Base-by-base conservation (phyloP, 257 asterid species). In the Schizonepeta tenuifolia region DNA sequence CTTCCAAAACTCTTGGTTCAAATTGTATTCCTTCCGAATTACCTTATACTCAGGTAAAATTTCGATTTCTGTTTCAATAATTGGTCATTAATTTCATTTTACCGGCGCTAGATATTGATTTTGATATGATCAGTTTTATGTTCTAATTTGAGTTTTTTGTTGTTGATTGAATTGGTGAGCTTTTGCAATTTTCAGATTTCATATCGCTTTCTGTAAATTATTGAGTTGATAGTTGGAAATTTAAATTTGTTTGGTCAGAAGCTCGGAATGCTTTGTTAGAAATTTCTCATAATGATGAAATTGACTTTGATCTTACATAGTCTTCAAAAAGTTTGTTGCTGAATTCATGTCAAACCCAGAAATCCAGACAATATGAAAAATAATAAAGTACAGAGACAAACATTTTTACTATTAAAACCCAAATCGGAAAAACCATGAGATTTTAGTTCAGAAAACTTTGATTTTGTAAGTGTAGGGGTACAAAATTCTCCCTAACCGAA, bases 41-140 rank as follows among this genome's bases (percentile, higher is more conserved):
- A n/a, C 24, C 9, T 55, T 58, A n/a, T 47, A 22, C 65, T 28
- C 79, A 77, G 86, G 86, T 79, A 67, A 65, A 7, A 14, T 10
- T 31, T 58, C 6, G 17, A 26, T 59, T 67, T 9, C 65, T 73
- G 47, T 67, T 60, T 22, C 66, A 44, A 18, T n/a, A 44, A 15
- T 65, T 43, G 51, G 28, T 61, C 18, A 38, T 36, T 55, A 54
- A 53, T 68, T 60, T 55, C 53, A 62, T 33, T 62, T 70, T 68
- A n/a, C 17, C 67, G 18, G 66, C 58, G 3, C 33, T 73, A 49
- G 79, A 76, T 80, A 81, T 80, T 55, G 70, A 68, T 72, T 76
- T 13, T 72, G 66, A 41, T 9, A 10, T 18, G 66, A 65, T 60
- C 47, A 17, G 4, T 53, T 36, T 59, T 26, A 43, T 36, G 69